Evolutionary conservation across 257 asterid species (phyloP).

Genomic region (Solanum chiquidenum): DNA sequence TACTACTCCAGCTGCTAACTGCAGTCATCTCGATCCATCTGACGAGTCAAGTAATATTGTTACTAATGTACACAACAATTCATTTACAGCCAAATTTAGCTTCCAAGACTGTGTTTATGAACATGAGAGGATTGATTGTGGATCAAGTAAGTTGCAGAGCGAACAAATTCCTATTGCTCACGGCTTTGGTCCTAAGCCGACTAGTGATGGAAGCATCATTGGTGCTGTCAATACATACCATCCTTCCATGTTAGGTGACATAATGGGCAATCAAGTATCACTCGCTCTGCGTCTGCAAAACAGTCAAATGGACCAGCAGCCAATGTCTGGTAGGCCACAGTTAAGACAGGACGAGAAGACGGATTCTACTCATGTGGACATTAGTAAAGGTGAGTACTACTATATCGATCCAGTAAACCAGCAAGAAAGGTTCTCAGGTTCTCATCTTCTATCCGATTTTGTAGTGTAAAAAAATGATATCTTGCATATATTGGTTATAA

Average conservation of each 20-base stretch:
- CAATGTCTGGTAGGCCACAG: slow-evolving; percentile 10
- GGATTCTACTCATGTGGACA: slow-evolving; percentile 15
- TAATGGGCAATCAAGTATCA: slow-evolving; percentile 29
- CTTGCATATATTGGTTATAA: neutral
- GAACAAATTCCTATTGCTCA: neutral
- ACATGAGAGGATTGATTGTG: slow-evolving; percentile 15
- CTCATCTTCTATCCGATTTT: slow-evolving; percentile 48
- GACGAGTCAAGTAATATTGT: slow-evolving; percentile 7
- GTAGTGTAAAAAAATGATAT: slow-evolving; percentile 19
- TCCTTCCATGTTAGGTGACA: slow-evolving; percentile 12
- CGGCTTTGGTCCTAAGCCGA: neutral
- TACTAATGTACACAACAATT: slow-evolving; percentile 13
- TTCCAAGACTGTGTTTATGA: slow-evolving; percentile 19
- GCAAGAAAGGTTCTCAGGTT: slow-evolving; percentile 40
- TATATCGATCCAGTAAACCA: slow-evolving; percentile 37
- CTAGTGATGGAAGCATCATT: slow-evolving; percentile 4
- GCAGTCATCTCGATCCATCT: slow-evolving; percentile 13
- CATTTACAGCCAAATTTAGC: slow-evolving; percentile 7
- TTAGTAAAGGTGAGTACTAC: slow-evolving; percentile 34
- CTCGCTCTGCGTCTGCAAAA: slow-evolving; percentile 48
- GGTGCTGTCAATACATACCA: slow-evolving; percentile 3
- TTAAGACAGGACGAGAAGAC: slow-evolving; percentile 12
- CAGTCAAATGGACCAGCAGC: slow-evolving; percentile 14
- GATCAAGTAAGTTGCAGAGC: neutral
- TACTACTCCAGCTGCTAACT: slow-evolving; percentile 11